These are phyloP conservation scores for Musa troglodytarum DNA, from an alignment of 176 grass and related monocot genomes.

Conservation along the genomic window DNA sequence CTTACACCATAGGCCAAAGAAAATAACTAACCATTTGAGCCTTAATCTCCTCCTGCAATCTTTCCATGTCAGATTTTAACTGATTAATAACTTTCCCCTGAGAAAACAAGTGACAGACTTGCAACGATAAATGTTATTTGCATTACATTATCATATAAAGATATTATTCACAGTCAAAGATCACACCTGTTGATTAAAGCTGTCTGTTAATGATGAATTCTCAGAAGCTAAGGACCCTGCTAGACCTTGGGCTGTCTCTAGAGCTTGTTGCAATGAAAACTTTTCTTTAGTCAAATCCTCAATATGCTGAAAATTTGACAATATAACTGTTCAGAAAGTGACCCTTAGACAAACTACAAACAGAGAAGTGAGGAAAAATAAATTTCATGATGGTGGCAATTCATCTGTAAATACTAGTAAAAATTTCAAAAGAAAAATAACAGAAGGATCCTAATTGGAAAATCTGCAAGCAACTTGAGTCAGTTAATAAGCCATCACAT, in stretches of 20 bases:
- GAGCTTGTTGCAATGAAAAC: slow-evolving; percentile 73
- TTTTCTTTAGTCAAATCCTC: slow-evolving; percentile 97
- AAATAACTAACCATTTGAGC: slow-evolving; percentile 63
- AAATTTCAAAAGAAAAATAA: neutral
- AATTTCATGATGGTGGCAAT: neutral
- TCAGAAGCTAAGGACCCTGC: slow-evolving; percentile 63
- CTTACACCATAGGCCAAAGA: slow-evolving; percentile 15
- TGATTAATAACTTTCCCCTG: slow-evolving; percentile 82
- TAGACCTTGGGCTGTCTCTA: slow-evolving; percentile 63
- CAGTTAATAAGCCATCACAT: neutral
- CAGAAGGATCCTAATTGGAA: neutral
- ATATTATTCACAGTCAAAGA: slow-evolving; percentile 6
- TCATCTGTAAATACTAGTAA: neutral
- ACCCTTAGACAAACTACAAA: neutral
- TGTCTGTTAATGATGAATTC: slow-evolving; percentile 79
- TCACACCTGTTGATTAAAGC: slow-evolving; percentile 86
- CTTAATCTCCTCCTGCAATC: slow-evolving; percentile 77
- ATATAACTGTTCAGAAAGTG: too few species aligned
- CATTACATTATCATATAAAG: neutral
- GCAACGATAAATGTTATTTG: neutral
- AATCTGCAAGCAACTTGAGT: neutral
- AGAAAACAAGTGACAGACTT: neutral
- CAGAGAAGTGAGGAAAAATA: neutral
- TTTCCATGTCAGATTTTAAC: slow-evolving; percentile 88
- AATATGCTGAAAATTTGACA: slow-evolving; percentile 47